phyloP scores from a whole-genome alignment of 78 protist species.

The Speleostelium caveatum region DNA sequence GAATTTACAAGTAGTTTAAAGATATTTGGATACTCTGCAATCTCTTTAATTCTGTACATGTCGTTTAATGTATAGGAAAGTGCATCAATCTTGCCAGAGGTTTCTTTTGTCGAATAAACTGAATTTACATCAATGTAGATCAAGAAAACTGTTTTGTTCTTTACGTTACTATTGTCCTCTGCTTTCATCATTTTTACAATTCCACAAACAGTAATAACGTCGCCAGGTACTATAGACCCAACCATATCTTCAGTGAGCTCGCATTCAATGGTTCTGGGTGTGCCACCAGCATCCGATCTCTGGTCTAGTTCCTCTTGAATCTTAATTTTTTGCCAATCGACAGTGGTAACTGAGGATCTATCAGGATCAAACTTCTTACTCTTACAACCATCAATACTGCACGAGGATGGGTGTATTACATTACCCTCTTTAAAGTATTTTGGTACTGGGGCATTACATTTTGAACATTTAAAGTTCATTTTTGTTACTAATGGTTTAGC shows the following conservation, averaged over 20 bases:
- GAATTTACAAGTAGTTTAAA: constrained; percentile 95
- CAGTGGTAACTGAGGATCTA: constrained; percentile 60
- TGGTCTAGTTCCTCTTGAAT: constrained; percentile 90
- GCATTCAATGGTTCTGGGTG: constrained; percentile 95
- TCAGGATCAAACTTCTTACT: constrained; percentile 76
- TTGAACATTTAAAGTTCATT: constrained; percentile 75
- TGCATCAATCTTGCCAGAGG: background rate
- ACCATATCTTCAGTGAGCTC: constrained; percentile 93
- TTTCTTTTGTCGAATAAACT: constrained; percentile 66
- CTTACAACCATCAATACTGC: constrained; percentile 74
- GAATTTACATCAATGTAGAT: constrained; percentile 89
- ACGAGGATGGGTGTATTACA: constrained; percentile 24
- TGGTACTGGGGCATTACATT: background rate
- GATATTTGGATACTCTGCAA: constrained; percentile 63
- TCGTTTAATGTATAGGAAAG: constrained; percentile 77
- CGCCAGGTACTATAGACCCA: constrained; percentile 95
- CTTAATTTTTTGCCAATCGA: constrained; percentile 93
- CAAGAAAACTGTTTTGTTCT: constrained; percentile 30
- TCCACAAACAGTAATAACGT: constrained; percentile 93
- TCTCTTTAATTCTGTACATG: constrained; percentile 83
- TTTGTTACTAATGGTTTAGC: constrained; percentile 88
- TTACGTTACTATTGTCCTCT: constrained; percentile 41
- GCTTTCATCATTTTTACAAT: constrained; percentile 87
- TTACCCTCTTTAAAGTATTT: constrained; percentile 50
- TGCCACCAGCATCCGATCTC: constrained; percentile 89